phyloP scores from a whole-genome alignment of 2,329 filamentous ascomycete species.

The Calonectria multiphialidica region DNA sequence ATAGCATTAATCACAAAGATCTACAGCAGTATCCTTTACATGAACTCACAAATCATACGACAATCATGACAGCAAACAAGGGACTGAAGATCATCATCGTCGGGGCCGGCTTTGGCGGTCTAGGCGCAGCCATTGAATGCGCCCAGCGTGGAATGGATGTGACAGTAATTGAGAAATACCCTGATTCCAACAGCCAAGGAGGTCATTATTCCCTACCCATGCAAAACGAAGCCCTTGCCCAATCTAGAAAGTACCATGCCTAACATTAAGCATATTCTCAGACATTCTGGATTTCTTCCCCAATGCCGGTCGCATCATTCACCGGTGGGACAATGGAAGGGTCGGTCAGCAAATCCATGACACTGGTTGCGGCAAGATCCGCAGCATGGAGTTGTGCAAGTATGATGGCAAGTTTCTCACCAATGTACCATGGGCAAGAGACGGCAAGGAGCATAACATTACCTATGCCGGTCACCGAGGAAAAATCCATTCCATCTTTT shows the following conservation, averaged over 20 bases:
- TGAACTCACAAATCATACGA: neutral
- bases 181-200: slow-evolving; percentile 24
- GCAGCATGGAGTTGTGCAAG: slow-evolving; percentile 22
- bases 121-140: slow-evolving; percentile 18
- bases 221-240: neutral
- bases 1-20: neutral
- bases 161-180: slow-evolving; percentile 21
- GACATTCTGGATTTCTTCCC: slow-evolving; percentile 25
- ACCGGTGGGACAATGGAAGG: slow-evolving; percentile 15
- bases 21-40: neutral
- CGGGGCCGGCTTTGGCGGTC: slow-evolving; percentile 14
- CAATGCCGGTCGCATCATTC: slow-evolving; percentile 22
- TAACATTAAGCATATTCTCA: neutral
- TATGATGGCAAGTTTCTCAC: slow-evolving; percentile 20
- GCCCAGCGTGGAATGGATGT: slow-evolving; percentile 23
- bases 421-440: slow-evolving; percentile 20
- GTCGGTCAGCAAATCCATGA: slow-evolving; percentile 25
- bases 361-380: slow-evolving; percentile 14
- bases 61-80: slow-evolving; percentile 4
- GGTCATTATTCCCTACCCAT: neutral
- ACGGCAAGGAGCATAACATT: slow-evolving; percentile 16
- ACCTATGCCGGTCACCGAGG: slow-evolving; percentile 25
- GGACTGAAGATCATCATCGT: slow-evolving; percentile 11
- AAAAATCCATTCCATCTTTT: slow-evolving; percentile 17
- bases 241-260: neutral